Evolutionary conservation across 352 stramenopile genomes (phyloP).

Genomic region (Pythium brassicae): DNA sequence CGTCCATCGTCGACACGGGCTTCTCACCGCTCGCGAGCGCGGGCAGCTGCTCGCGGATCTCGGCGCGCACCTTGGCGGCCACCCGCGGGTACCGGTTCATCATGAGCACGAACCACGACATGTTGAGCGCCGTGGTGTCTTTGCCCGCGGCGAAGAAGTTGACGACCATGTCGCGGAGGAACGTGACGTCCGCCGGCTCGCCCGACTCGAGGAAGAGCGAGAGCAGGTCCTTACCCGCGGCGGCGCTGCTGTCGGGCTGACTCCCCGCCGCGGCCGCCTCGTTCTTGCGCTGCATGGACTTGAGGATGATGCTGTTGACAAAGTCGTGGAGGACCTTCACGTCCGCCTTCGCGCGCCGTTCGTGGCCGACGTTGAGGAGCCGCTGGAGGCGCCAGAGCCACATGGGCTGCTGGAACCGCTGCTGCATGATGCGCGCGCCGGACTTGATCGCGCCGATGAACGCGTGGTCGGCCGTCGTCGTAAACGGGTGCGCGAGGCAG

Average conservation of each 20-base stretch:
- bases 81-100: constrained; percentile 54
- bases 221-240: constrained; percentile 28
- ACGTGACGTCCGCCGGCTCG: constrained; percentile 1
- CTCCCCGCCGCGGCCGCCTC: too few relatives aligned
- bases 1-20: constrained; percentile 30
- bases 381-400: constrained; percentile 20
- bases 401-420: constrained; percentile 18
- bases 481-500: constrained; percentile 20
- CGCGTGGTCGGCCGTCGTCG: constrained; percentile 17
- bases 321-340: constrained; percentile 14
- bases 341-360: constrained; percentile 12
- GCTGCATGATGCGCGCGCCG: constrained; percentile 13
- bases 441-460: constrained; percentile 21
- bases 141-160: constrained; percentile 76
- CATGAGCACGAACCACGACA: constrained; percentile 78
- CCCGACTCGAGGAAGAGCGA: constrained; percentile 47
- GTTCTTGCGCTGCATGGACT: background rate
- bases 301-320: constrained; percentile 1
- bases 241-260: background rate
- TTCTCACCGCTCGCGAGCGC: constrained; percentile 14
- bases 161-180: constrained; percentile 79
- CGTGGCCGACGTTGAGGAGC: constrained; percentile 18
- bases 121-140: constrained; percentile 67
- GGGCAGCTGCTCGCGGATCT: constrained; percentile 28
- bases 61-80: constrained; percentile 20